A percentile compares a stretch with the other conserved stretches of the same genome.
These are phyloP conservation scores for Penicillium sumatraense DNA, from an alignment of 2,329 filamentous ascomycete genomes.

Conservation along the genomic window DNA sequence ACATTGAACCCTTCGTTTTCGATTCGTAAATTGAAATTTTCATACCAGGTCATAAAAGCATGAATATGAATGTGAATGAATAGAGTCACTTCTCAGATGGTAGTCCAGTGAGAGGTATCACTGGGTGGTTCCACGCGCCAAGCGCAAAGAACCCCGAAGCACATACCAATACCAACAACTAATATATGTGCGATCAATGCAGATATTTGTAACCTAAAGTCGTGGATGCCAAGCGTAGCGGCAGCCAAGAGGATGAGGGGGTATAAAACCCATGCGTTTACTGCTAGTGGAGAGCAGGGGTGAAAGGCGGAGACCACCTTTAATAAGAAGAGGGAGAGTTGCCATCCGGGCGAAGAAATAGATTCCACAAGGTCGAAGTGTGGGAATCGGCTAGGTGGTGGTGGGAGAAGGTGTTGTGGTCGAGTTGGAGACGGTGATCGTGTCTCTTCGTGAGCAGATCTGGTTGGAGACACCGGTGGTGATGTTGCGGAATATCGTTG, in stretches of 20 bases:
- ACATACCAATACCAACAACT: constrained; percentile 48
- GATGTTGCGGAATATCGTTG: constrained; percentile 33
- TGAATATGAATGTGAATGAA: not conserved
- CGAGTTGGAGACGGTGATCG: constrained; percentile 7
- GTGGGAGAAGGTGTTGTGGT: constrained; percentile 46
- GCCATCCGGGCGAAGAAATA: constrained; percentile 49
- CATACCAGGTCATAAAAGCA: constrained; percentile 1
- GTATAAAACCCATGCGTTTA: constrained; percentile 67
- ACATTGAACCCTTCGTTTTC: too few species aligned
- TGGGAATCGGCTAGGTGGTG: constrained; percentile 40
- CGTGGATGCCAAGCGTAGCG: constrained; percentile 58
- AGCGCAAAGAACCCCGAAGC: constrained; percentile 39
- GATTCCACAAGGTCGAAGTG: constrained; percentile 29
- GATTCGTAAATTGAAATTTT: too few species aligned
- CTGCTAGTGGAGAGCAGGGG: constrained; percentile 73
- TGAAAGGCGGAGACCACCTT: constrained; percentile 70
- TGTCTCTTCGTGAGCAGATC: constrained; percentile 18
- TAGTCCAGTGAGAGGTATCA: not conserved
- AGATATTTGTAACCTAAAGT: constrained; percentile 42
- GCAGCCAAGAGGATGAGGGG: constrained; percentile 71
- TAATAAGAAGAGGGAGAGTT: constrained; percentile 66
- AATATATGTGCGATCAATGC: constrained; percentile 54
- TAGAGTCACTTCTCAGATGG: not conserved
- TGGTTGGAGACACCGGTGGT: constrained; percentile 29
- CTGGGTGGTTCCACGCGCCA: constrained; percentile 20